Evolutionary conservation across 169 alveolate genomes (phyloP).

Genomic region (Eimeria maxima): DNA sequence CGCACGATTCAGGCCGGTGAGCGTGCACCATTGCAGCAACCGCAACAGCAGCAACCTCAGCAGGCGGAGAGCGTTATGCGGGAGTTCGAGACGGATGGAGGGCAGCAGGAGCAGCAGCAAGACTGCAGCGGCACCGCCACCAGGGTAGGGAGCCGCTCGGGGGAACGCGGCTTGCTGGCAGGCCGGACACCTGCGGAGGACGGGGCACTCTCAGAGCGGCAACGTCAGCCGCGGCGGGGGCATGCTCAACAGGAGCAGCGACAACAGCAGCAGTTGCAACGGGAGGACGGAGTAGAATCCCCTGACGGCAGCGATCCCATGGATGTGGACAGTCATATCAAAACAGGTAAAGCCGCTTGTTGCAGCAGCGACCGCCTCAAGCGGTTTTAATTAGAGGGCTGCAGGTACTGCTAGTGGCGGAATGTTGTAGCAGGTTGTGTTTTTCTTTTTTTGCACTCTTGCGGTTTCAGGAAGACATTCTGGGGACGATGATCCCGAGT

Average conservation of each 20-base stretch:
- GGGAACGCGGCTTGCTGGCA: not conserved
- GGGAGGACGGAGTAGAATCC: constrained; percentile 43
- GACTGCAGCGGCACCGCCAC: constrained; percentile 19
- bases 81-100: not conserved
- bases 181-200: not conserved
- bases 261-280: constrained; percentile 3
- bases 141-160: not conserved
- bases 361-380: constrained; percentile 38
- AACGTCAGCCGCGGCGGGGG: constrained; percentile 10
- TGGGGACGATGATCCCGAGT: constrained; percentile 6
- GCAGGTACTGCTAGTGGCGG: not conserved
- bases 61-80: not conserved
- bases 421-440: not conserved
- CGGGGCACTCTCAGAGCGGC: constrained; percentile 35
- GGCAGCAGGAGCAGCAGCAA: constrained; percentile 15
- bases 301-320: constrained; percentile 35
- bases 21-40: not conserved
- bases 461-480: constrained; percentile 35
- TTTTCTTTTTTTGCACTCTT: not conserved
- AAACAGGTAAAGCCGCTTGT: not conserved
- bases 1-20: constrained; percentile 39
- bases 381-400: not conserved
- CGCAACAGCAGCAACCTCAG: constrained; percentile 39
- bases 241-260: constrained; percentile 12
- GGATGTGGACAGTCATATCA: constrained; percentile 53